These are phyloP conservation scores for Spergularia marina DNA, from an alignment of 148 eudicot genomes.

Conservation along the genomic window DNA sequence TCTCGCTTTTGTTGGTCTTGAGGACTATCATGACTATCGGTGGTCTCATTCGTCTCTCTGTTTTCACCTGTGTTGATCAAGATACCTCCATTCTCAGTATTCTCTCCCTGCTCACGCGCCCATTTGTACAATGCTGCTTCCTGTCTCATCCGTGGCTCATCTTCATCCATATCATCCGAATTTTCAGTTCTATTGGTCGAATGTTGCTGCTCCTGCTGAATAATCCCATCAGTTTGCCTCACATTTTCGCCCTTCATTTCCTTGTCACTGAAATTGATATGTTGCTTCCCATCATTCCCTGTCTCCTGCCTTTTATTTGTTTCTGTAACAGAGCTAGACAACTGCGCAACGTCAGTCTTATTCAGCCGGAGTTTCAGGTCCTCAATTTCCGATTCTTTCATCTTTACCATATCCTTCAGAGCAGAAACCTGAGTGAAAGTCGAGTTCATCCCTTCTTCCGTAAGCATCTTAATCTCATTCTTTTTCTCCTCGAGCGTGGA, in stretches of 20 bases:
- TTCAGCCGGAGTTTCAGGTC: conserved; percentile 33
- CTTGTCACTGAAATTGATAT: not conserved
- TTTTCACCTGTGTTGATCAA: not conserved
- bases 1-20: conserved; percentile 8
- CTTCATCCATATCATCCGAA: not conserved
- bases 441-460: conserved; percentile 22
- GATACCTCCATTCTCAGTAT: not conserved
- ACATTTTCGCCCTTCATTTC: not conserved
- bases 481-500: conserved; percentile 58
- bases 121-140: not conserved
- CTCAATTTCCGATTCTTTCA: conserved; percentile 49
- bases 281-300: not conserved
- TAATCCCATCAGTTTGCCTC: not conserved
- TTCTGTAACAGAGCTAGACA: not conserved
- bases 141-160: conserved; percentile 2
- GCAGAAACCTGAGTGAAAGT: conserved; percentile 18
- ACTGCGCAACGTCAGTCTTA: conserved; percentile 11
- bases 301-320: not conserved
- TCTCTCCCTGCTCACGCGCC: not conserved
- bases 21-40: conserved; percentile 1
- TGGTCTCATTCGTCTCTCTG: conserved; percentile 8
- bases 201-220: not conserved
- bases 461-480: conserved; percentile 51
- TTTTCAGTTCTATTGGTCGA: not conserved
- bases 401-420: conserved; percentile 34